Percentiles rank a stretch among this genome's conserved stretches.
phyloP scores from a whole-genome alignment of 495 filamentous ascomycete genomes.

The Pseudoneurospora amorphoporcata region DNA sequence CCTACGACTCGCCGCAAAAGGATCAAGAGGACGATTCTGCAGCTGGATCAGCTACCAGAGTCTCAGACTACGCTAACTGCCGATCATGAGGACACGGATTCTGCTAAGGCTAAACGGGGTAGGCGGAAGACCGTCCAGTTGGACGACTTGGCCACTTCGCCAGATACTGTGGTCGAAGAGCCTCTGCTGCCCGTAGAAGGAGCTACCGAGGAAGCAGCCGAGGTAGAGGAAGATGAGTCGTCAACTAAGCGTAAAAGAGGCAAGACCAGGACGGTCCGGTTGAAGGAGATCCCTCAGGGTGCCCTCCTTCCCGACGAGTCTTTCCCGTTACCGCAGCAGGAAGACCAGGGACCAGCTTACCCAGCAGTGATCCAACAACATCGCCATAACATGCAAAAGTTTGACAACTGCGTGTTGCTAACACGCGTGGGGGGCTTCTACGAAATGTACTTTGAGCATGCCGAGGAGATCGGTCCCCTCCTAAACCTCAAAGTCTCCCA shows the following conservation, averaged over 20 bases:
- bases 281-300: constrained; percentile 62
- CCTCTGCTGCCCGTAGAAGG: not conserved
- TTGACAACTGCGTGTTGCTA: constrained; percentile 77
- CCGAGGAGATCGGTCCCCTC: constrained; percentile 74
- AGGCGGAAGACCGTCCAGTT: not conserved
- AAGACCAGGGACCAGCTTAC: constrained; percentile 52
- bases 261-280: constrained; percentile 22
- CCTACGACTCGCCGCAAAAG: not conserved
- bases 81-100: not conserved
- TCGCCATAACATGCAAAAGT: constrained; percentile 80
- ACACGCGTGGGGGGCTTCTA: constrained; percentile 93
- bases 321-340: constrained; percentile 17
- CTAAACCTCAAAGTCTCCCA: constrained; percentile 81
- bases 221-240: not conserved
- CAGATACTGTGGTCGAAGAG: not conserved
- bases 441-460: constrained; percentile 93
- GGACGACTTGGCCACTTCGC: not conserved
- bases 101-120: not conserved
- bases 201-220: not conserved
- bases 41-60: not conserved
- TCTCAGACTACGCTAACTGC: not conserved
- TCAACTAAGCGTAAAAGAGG: not conserved
- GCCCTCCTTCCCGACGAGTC: constrained; percentile 21
- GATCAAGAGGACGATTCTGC: not conserved
- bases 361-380: constrained; percentile 85